A percentile compares a stretch with the other conserved stretches of the same genome.
phyloP scores from a whole-genome alignment of 1,284 basidiomycete species.

The Sporisorium sorghi region DNA sequence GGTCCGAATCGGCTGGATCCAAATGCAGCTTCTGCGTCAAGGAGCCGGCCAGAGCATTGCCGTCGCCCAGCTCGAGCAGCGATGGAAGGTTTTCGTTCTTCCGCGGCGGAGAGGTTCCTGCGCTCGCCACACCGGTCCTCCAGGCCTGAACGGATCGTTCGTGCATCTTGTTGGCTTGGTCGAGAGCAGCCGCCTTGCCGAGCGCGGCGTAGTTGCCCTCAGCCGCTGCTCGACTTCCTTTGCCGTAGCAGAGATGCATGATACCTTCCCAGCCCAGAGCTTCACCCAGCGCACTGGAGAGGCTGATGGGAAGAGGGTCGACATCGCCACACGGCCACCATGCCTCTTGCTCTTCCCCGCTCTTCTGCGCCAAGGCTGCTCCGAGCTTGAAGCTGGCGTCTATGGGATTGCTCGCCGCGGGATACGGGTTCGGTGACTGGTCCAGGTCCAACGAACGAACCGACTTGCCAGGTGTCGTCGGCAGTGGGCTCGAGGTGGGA shows the following conservation, averaged over 20 bases:
- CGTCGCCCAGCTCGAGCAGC: conserved; percentile 9
- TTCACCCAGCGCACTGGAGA: conserved; percentile 55
- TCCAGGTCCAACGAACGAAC: conserved; percentile 43
- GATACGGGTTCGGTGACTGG: conserved; percentile 21
- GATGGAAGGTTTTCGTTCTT: conserved; percentile 8
- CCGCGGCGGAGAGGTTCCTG: conserved; percentile 30
- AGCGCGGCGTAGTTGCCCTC: conserved; percentile 51
- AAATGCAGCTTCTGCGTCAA: conserved; percentile 29
- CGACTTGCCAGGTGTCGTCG: conserved; percentile 33
- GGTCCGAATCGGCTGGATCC: conserved; percentile 12
- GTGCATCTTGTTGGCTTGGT: conserved; percentile 45
- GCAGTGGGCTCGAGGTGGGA: conserved; percentile 24
- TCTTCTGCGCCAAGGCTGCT: conserved; percentile 23
- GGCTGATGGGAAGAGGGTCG: conserved; percentile 58
- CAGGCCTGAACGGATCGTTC: conserved; percentile 53
- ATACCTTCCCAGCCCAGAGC: conserved; percentile 67
- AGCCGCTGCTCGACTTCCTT: conserved; percentile 44
- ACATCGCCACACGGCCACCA: conserved; percentile 60
- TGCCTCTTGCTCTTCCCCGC: conserved; percentile 38
- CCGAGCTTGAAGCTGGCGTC: conserved; percentile 45
- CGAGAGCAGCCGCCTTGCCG: conserved; percentile 59
- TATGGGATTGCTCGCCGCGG: conserved; percentile 32
- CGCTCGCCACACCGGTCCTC: conserved; percentile 52
- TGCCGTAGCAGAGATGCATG: conserved; percentile 66
- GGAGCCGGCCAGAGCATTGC: conserved; percentile 13